phyloP scores from a whole-genome alignment of 2,329 filamentous ascomycete genomes.

The Cladosporium sp. region DNA sequence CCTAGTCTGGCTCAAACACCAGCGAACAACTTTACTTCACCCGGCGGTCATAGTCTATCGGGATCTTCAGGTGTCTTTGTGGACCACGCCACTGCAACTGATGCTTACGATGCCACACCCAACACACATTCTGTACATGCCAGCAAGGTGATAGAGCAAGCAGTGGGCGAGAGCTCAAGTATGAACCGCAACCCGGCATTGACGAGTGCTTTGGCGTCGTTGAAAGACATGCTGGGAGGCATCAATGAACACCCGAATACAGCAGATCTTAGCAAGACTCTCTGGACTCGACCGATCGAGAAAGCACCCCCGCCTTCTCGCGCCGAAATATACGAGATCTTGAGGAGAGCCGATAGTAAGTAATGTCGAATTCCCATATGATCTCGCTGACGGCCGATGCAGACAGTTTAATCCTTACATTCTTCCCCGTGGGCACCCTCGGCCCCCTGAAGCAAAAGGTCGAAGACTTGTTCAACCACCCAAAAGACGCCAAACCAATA shows the following conservation, averaged over 20 bases:
- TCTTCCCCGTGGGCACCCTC: slow-evolving; percentile 13
- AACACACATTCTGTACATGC: slow-evolving; percentile 12
- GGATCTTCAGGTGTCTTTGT: slow-evolving; percentile 1
- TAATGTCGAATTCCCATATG: neutral
- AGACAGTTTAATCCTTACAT: slow-evolving; percentile 15
- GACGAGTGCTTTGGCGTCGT: slow-evolving; percentile 8
- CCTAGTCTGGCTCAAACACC: slow-evolving; percentile 8
- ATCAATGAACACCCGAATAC: slow-evolving; percentile 14
- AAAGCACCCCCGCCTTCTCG: slow-evolving; percentile 4
- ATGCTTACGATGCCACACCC: slow-evolving; percentile 13
- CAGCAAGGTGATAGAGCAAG: slow-evolving; percentile 13
- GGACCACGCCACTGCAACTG: neutral
- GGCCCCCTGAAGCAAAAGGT: slow-evolving; percentile 10
- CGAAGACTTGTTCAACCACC: slow-evolving; percentile 9
- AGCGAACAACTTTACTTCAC: neutral
- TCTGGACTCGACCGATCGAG: slow-evolving; percentile 7
- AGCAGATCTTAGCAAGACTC: slow-evolving; percentile 9
- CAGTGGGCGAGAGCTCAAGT: slow-evolving; percentile 13
- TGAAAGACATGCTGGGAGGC: slow-evolving; percentile 15
- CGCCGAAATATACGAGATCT: slow-evolving; percentile 1
- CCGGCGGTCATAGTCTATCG: slow-evolving; percentile 7
- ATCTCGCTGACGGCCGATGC: neutral
- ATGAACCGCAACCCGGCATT: slow-evolving; percentile 12
- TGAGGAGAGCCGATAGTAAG: slow-evolving; percentile 2
- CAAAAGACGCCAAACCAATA: slow-evolving; percentile 4